phyloP scores from a whole-genome alignment of 2,329 filamentous ascomycete species.

The Madurella fahalii region DNA sequence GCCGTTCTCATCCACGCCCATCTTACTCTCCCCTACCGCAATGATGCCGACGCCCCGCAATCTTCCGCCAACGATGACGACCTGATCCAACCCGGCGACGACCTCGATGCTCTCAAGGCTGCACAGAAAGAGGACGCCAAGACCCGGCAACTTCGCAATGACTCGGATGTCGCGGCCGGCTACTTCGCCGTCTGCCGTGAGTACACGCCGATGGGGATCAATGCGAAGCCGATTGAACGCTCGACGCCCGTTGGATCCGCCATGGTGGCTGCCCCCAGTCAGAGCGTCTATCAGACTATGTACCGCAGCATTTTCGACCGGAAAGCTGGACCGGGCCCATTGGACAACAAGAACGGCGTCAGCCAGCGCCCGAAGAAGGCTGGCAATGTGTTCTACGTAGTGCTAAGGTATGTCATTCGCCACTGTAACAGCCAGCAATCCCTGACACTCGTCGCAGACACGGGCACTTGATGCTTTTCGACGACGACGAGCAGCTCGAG shows the following conservation, averaged over 20 bases:
- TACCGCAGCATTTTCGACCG: slow-evolving; percentile 94
- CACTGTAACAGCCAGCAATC: background rate
- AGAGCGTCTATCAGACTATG: slow-evolving; percentile 97
- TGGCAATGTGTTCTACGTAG: slow-evolving; percentile 89
- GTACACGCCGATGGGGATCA: slow-evolving; percentile 86
- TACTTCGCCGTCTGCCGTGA: slow-evolving; percentile 96
- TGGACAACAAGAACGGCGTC: slow-evolving; percentile 45
- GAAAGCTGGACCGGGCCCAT: slow-evolving; percentile 48
- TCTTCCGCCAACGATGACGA: slow-evolving; percentile 33
- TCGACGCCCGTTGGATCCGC: slow-evolving; percentile 72
- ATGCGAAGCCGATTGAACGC: slow-evolving; percentile 86
- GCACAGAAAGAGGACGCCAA: slow-evolving; percentile 60
- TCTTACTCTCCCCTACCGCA: slow-evolving; percentile 58
- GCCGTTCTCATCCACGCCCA: slow-evolving; percentile 63
- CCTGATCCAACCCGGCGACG: slow-evolving; percentile 59
- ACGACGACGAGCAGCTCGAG: slow-evolving; percentile 91
- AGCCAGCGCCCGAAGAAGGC: slow-evolving; percentile 59
- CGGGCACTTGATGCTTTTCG: slow-evolving; percentile 95
- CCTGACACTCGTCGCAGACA: slow-evolving; percentile 53
- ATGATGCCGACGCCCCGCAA: slow-evolving; percentile 34
- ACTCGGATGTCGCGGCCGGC: slow-evolving; percentile 77
- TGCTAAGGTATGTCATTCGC: slow-evolving; percentile 62
- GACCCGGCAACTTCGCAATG: slow-evolving; percentile 48
- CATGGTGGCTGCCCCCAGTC: slow-evolving; percentile 73
- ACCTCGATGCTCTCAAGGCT: slow-evolving; percentile 59